Base-by-base conservation (phyloP, 345 rosid genomes). In the Syzygium grande region DNA sequence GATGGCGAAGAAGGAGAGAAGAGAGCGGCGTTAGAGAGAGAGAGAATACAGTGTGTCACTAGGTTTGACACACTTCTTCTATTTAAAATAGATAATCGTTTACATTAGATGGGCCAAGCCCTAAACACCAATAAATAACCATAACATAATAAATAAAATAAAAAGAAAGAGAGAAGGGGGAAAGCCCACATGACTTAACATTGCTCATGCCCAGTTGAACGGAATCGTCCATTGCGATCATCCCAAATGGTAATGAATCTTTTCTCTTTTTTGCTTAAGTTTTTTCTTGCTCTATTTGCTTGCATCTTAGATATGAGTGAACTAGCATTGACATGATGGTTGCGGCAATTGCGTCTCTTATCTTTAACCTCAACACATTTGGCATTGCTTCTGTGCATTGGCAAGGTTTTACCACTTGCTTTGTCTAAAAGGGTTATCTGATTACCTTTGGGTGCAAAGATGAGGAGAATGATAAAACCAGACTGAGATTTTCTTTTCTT, bases 141-240 rank as follows among this genome's bases (percentile, higher is more conserved):
- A 34, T 34, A 34, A 34, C 2, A 34, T 34, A 34, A 34, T 34
- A 34, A 34, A 34, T 34, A 34, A 34, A 34, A 34, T 34, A 34
- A 34, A 34, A 34, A 34, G 38, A 34, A 34, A 34, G 38, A 34
- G 38, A 34, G 38, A 34, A 34, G 3, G 38, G 38, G 38, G 38
- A 34, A 34, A 34, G 38, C 38, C 38, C 38, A 34, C 38, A 3
- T 34, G 38, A 34, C 38, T 34, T 34, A 34, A 34, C 38, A 34
- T n/a, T n/a, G 97, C 98, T 90, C 95, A 93, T 88, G 99, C 99
- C n/a, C 97, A 97, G 89, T 96, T 95, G 51, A 96, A 93, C 43
- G 99, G 99, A 91, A 97, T 98, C 23, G 94, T 96, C n/a, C n/a
- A 97, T 88, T 97, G 99, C 86, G 98, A 95, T 92, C 96, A 95